These are phyloP conservation scores for Graphilbum fragrans DNA, from an alignment of 2,329 filamentous ascomycete genomes.

Conservation along the genomic window DNA sequence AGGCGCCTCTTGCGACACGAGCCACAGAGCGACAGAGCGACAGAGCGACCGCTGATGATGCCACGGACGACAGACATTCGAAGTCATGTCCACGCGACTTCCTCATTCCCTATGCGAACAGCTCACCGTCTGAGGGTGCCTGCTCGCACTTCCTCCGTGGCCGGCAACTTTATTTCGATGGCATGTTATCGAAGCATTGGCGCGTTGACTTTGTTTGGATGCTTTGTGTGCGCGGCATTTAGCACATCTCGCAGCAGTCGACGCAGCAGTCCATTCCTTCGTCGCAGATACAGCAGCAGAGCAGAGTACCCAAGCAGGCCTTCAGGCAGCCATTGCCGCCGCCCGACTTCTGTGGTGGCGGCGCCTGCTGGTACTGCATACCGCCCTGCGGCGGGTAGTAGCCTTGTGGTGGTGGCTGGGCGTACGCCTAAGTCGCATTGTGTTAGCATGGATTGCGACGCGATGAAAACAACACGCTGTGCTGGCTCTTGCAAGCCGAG, in stretches of 20 bases:
- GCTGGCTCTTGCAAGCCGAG: neutral
- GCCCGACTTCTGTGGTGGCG: conserved; percentile 21
- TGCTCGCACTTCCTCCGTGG: too few species aligned
- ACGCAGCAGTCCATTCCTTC: conserved; percentile 37
- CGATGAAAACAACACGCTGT: neutral
- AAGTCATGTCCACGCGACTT: too few species aligned
- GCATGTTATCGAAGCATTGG: too few species aligned
- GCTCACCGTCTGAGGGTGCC: too few species aligned
- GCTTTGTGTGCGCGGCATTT: conserved; percentile 4
- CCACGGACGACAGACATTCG: too few species aligned
- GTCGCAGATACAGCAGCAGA: conserved; percentile 39
- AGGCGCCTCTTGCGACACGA: too few species aligned
- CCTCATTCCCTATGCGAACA: too few species aligned
- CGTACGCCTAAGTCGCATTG: conserved; percentile 21
- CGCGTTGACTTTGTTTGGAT: neutral
- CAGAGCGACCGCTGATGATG: too few species aligned
- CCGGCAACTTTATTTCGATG: too few species aligned
- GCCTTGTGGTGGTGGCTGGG: conserved; percentile 22
- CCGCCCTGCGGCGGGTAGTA: conserved; percentile 28
- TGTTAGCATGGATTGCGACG: neutral
- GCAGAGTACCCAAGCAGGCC: conserved; percentile 24
- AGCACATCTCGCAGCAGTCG: conserved; percentile 31
- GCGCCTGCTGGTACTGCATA: conserved; percentile 34
- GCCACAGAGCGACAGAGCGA: too few species aligned
- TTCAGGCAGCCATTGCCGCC: conserved; percentile 27